Conservation (phyloP, 2,329 filamentous ascomycete genomes). For the Sporothrix mexicana region DNA sequence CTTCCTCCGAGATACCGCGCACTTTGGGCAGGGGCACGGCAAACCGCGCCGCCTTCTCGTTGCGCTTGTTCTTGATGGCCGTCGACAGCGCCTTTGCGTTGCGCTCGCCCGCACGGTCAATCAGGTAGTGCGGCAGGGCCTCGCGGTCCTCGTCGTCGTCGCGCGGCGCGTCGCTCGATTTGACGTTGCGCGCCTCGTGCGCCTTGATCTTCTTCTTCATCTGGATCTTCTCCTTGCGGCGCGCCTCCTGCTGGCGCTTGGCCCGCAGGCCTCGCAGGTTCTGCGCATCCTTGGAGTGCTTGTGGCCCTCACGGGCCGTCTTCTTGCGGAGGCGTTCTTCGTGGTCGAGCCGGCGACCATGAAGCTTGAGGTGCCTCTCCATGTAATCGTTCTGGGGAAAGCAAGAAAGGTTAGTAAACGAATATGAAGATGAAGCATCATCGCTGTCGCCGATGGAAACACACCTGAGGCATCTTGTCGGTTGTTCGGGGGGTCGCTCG, state of each 20-base stretch:
- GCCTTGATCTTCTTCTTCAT: slow-evolving; percentile 94
- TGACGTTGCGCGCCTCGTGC: slow-evolving; percentile 95
- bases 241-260: slow-evolving; percentile 91
- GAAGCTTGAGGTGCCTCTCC: slow-evolving; percentile 75
- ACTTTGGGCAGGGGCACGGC: slow-evolving; percentile 93
- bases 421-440: too few relatives aligned
- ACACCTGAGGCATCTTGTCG: slow-evolving; percentile 37
- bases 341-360: slow-evolving; percentile 65
- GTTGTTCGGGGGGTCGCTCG: not conserved
- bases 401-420: slow-evolving; percentile 24
- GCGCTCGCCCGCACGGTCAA: slow-evolving; percentile 71
- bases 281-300: slow-evolving; percentile 87
- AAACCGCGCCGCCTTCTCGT: slow-evolving; percentile 93
- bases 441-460: not conserved
- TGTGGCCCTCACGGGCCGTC: slow-evolving; percentile 85
- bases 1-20: slow-evolving; percentile 89
- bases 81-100: slow-evolving; percentile 63
- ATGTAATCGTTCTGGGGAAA: slow-evolving; percentile 80
- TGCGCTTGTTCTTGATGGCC: slow-evolving; percentile 94
- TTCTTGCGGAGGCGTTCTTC: slow-evolving; percentile 90
- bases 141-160: slow-evolving; percentile 74
- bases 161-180: slow-evolving; percentile 65
- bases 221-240: slow-evolving; percentile 97
- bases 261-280: slow-evolving; percentile 89
- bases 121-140: slow-evolving; percentile 88